Conservation (phyloP, 306 rosid genomes). For the Casuarina glauca region DNA sequence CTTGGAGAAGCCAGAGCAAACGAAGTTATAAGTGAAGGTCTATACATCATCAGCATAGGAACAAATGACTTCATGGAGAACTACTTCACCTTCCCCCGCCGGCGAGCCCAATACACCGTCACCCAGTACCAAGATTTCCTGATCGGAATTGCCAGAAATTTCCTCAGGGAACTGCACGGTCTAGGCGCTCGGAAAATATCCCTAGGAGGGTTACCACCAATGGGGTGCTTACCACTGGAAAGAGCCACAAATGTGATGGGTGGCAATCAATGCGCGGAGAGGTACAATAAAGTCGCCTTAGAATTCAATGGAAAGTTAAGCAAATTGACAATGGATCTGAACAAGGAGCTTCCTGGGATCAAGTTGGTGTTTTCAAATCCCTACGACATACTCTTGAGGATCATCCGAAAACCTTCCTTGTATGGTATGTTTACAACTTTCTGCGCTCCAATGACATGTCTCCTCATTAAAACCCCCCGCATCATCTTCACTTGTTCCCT, state of each 20-base stretch:
- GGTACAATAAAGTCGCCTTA: slow-evolving; percentile 53
- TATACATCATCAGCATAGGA: slow-evolving; percentile 72
- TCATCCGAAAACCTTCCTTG: slow-evolving; percentile 50
- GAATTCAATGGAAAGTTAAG: slow-evolving; percentile 72
- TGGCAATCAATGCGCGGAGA: slow-evolving; percentile 46
- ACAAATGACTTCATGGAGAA: slow-evolving; percentile 91
- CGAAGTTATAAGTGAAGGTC: slow-evolving; percentile 47
- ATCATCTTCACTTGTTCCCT: too few species aligned
- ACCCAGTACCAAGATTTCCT: slow-evolving; percentile 57
- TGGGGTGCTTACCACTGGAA: slow-evolving; percentile 95
- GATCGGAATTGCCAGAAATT: slow-evolving; percentile 56
- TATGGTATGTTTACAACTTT: slow-evolving; percentile 46
- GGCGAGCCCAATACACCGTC: slow-evolving; percentile 52
- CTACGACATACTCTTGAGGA: slow-evolving; percentile 38
- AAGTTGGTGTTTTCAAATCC: slow-evolving; percentile 76
- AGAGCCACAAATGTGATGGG: slow-evolving; percentile 60
- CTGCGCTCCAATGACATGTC: too few species aligned
- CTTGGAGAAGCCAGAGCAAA: slow-evolving; percentile 54
- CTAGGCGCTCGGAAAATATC: slow-evolving; percentile 88
- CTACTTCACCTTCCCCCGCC: slow-evolving; percentile 60
- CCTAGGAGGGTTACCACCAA: slow-evolving; percentile 87
- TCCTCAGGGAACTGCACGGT: slow-evolving; percentile 52
- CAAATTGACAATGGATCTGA: slow-evolving; percentile 46
- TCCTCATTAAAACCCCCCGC: too few species aligned
- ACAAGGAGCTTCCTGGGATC: slow-evolving; percentile 57